A percentile compares a stretch with the other conserved stretches of the same genome.
Conservation (phyloP, 1,284 basidiomycete species). For the Melampsora americana region DNA sequence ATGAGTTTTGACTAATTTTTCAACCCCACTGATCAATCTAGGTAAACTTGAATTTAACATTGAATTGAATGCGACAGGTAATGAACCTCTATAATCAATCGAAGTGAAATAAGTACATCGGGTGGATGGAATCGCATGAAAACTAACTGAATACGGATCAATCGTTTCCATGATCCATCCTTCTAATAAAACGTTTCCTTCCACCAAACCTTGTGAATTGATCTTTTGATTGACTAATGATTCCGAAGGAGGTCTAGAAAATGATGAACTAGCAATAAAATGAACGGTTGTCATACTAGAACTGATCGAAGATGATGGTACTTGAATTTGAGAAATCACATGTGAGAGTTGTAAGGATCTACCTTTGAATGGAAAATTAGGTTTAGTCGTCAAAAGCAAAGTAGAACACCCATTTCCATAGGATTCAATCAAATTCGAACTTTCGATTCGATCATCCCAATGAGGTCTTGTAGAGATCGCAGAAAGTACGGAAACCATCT, state of each 20-base stretch:
- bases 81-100: conserved; percentile 80
- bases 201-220: conserved; percentile 71
- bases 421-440: conserved; percentile 67
- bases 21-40: conserved; percentile 52
- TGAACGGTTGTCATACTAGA: conserved; percentile 56
- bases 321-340: conserved; percentile 65
- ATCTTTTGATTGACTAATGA: too few relatives aligned
- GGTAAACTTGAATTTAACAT: conserved; percentile 68
- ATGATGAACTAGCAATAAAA: conserved; percentile 55
- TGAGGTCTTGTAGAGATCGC: conserved; percentile 69
- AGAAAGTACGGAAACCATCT: conserved; percentile 68
- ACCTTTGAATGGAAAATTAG: conserved; percentile 81
- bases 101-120: conserved; percentile 82
- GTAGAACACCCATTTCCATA: conserved; percentile 75
- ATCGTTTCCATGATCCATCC: conserved; percentile 96
- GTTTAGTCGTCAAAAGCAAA: conserved; percentile 55
- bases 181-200: conserved; percentile 80
- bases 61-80: conserved; percentile 81
- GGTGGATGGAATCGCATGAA: conserved; percentile 91
- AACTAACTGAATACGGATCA: conserved; percentile 92
- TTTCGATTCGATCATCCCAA: conserved; percentile 82
- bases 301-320: conserved; percentile 56
- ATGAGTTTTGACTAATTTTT: conserved; percentile 51
- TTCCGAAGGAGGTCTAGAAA: conserved; percentile 56
- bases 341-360: conserved; percentile 79